Evolutionary conservation across 2,329 filamentous ascomycete genomes (phyloP), one percentile per base, ranked within the genome.

Genomic region (Colletotrichum cordylinicola): DNA sequence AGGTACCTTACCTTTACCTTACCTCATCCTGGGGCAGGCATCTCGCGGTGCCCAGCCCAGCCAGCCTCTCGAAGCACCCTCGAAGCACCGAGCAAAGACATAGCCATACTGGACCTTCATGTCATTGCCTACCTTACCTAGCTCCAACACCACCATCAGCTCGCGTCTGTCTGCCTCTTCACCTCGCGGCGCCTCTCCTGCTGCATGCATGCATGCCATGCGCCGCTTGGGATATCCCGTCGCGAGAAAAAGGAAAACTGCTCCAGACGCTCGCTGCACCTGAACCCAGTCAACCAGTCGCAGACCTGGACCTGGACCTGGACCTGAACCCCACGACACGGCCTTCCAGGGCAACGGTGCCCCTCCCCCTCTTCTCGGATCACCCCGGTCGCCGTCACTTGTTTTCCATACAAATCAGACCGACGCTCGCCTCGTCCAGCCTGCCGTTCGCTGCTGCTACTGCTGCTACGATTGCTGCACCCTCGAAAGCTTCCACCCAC

Each of bases 391-490:
- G 33, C 35, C 60, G 60, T 60, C 65, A 64, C 74, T 73, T 73
- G 43, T 29, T 73, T 76, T 65, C 70, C 62, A 65, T 69, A 76
- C 74, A 73, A 76, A 69, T 52, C 70, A 70, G 68, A 55, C 60
- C n/a, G 31, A 56, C 60, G 68, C 68, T 70, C 68, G 68, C 68
- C 68, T 70, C 58, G 55, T 61, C 31, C 60, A 70, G 58, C 35
- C 62, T 72, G 52, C 39, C 55, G 64, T n/a, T 21, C 39, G 64
- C 27, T 27, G 24, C 56, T 70, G 35, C 37, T 43, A 33, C 67
- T 58, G 16, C 39, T 43, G 8, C 43, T 48, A 10, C 43, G 43
- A 48, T 21, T 48, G 43, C 43, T 48, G 43, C 43, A 48, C 43
- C 43, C n/a, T 21, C 43, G 43, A 48, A 65, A 27, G 27, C 60